Conservation (phyloP, 371 early-diverging fungal genomes). For the Umbelopsis sp. region DNA sequence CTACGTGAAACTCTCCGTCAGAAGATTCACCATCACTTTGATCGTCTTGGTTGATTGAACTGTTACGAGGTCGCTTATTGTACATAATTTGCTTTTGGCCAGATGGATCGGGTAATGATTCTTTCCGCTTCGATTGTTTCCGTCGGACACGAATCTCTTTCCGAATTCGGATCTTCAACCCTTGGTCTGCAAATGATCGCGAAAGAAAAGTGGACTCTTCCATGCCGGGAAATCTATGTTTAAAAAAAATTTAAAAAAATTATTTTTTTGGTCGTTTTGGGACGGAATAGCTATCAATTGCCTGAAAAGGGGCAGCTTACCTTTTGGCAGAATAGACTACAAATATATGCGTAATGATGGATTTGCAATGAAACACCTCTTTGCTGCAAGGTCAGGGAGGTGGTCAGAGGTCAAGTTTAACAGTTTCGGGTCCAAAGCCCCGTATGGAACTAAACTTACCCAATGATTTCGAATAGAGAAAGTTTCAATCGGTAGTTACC, state of each 20-base stretch:
- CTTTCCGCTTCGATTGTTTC: constrained; percentile 30
- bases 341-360: constrained; percentile 77
- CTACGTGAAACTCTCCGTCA: background rate
- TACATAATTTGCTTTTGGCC: background rate
- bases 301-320: constrained; percentile 23
- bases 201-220: constrained; percentile 90
- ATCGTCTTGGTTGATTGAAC: background rate
- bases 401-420: too few species aligned
- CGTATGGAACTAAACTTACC: constrained; percentile 39
- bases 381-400: constrained; percentile 30
- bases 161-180: constrained; percentile 91
- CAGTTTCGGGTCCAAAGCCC: background rate
- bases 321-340: constrained; percentile 91
- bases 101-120: constrained; percentile 21
- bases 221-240: constrained; percentile 86
- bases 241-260: too few species aligned
- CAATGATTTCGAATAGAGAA: constrained; percentile 86
- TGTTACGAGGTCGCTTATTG: constrained; percentile 3
- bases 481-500: constrained; percentile 90
- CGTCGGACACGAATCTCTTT: constrained; percentile 60
- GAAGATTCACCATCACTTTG: background rate
- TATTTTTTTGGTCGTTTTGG: background rate
- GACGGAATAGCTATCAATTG: background rate
- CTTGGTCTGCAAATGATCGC: constrained; percentile 93
- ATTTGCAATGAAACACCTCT: constrained; percentile 81